phyloP scores from a whole-genome alignment of 768 basidiomycete genomes.

The Lactifluus hygrophoroides region DNA sequence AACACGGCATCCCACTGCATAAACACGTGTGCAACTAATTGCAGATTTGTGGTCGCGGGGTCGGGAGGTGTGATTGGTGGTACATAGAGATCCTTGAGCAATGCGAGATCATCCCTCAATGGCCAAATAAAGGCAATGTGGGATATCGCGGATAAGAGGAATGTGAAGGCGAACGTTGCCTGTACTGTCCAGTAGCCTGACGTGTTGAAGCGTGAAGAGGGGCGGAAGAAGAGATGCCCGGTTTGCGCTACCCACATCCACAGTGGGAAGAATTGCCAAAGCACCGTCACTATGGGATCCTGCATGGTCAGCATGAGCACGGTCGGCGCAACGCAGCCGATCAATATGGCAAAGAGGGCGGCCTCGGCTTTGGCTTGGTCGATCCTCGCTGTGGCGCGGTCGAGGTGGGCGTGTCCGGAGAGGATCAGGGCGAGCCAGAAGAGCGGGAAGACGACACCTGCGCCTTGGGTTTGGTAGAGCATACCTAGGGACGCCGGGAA shows the following conservation, averaged over 20 bases:
- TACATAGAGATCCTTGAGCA: conserved; percentile 7
- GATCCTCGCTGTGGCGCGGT: conserved; percentile 1
- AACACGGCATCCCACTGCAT: conserved; percentile 16
- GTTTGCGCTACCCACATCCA: conserved; percentile 10
- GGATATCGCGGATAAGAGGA: conserved; percentile 5
- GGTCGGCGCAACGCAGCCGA: conserved; percentile 8
- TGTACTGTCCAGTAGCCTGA: conserved; percentile 18
- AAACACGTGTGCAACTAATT: conserved; percentile 1
- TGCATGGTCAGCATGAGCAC: conserved; percentile 7
- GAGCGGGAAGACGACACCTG: conserved; percentile 8
- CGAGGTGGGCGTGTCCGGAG: conserved; percentile 8
- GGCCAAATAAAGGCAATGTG: conserved; percentile 7
- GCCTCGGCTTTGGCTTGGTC: conserved; percentile 18
- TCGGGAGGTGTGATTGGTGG: conserved; percentile 2
- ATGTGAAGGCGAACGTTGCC: conserved; percentile 14
- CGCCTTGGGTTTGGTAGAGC: conserved; percentile 11
- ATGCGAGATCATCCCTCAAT: neutral
- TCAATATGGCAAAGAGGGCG: conserved; percentile 12
- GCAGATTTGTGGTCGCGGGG: conserved; percentile 2
- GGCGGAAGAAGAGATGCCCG: conserved; percentile 17
- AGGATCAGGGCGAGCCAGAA: conserved; percentile 15
- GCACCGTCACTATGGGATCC: conserved; percentile 14
- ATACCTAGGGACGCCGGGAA: conserved; percentile 7
- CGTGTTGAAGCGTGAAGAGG: conserved; percentile 4
- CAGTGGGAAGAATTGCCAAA: conserved; percentile 17